Conservation (phyloP, 139 green algal species). For the Tetraselmis chui region DNA sequence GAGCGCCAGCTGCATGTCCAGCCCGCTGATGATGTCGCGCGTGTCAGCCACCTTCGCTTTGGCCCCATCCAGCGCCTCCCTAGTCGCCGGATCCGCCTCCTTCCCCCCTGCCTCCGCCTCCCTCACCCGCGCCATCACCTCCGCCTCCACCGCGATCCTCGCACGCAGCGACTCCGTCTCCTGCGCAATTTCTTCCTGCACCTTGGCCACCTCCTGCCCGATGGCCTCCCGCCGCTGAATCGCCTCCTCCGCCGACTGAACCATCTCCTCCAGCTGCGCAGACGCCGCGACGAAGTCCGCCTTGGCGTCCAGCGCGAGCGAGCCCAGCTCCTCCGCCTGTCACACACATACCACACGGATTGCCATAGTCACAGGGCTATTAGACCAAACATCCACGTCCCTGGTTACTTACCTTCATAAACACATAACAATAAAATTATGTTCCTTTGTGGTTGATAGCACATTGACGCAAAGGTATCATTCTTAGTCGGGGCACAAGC, state of each 20-base stretch:
- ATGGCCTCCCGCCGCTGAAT: slow-evolving; percentile 31
- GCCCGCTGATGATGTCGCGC: not conserved
- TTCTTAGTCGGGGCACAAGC: too few relatives aligned
- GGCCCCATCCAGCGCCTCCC: not conserved
- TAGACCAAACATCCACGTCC: too few relatives aligned
- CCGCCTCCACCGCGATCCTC: not conserved
- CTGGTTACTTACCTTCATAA: too few relatives aligned
- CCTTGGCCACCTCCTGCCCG: slow-evolving; percentile 3
- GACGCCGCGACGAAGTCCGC: not conserved
- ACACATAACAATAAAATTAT: too few relatives aligned
- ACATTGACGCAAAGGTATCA: too few relatives aligned
- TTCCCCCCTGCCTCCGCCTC: not conserved
- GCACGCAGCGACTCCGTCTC: slow-evolving; percentile 7
- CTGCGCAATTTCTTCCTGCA: slow-evolving; percentile 11
- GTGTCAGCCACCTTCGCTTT: not conserved
- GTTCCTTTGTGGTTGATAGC: too few relatives aligned
- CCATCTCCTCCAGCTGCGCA: not conserved
- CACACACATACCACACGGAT: too few relatives aligned
- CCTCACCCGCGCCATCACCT: slow-evolving; percentile 7
- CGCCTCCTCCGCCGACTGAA: slow-evolving; percentile 47
- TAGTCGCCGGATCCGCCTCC: not conserved
- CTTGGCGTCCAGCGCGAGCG: not conserved
- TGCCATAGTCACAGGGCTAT: too few relatives aligned
- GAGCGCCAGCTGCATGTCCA: not conserved
- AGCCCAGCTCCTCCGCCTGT: not conserved